Evolutionary conservation across 768 basidiomycete genomes (phyloP).

Genomic region (Hemileccinum impolitum): DNA sequence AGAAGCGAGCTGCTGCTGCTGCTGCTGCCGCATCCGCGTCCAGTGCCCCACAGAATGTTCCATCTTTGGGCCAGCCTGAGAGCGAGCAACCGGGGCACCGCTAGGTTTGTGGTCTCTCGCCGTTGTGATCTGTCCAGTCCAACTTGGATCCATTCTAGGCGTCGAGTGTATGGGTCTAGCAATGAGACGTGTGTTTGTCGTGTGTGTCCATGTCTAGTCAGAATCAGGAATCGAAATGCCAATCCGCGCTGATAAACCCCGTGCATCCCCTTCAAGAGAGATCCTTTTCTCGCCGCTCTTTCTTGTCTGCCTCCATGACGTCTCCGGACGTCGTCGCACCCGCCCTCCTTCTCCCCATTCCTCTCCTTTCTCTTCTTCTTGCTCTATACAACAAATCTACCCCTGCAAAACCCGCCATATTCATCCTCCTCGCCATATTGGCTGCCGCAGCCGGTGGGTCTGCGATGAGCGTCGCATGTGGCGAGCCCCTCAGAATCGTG

Average conservation of each 20-base stretch:
- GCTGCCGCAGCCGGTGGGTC: slow-evolving; percentile 23
- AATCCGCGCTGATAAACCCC: neutral
- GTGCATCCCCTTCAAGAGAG: no score
- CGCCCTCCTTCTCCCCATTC: slow-evolving; percentile 25
- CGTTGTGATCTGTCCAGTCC: neutral
- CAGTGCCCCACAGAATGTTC: neutral
- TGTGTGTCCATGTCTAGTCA: no score
- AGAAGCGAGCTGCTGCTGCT: slow-evolving; percentile 7
- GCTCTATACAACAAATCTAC: slow-evolving; percentile 9
- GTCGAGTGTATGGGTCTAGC: neutral
- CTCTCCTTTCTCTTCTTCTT: slow-evolving; percentile 19
- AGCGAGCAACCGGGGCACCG: neutral
- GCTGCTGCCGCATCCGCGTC: slow-evolving; percentile 3
- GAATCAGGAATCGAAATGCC: slow-evolving; percentile 21
- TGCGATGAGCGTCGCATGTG: slow-evolving; percentile 15
- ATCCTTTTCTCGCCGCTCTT: no score
- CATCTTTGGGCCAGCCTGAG: neutral
- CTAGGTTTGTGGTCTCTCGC: slow-evolving; percentile 10
- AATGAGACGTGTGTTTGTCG: neutral
- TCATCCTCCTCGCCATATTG: slow-evolving; percentile 23
- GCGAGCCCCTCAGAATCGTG: slow-evolving; percentile 13
- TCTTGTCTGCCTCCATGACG: slow-evolving; percentile 18
- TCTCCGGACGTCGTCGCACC: slow-evolving; percentile 23
- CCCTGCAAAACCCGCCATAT: slow-evolving; percentile 2
- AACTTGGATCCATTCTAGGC: neutral